Evolutionary conservation across 1,284 basidiomycete species (phyloP).

Genomic region (Cutaneotrichosporon dermatis): DNA sequence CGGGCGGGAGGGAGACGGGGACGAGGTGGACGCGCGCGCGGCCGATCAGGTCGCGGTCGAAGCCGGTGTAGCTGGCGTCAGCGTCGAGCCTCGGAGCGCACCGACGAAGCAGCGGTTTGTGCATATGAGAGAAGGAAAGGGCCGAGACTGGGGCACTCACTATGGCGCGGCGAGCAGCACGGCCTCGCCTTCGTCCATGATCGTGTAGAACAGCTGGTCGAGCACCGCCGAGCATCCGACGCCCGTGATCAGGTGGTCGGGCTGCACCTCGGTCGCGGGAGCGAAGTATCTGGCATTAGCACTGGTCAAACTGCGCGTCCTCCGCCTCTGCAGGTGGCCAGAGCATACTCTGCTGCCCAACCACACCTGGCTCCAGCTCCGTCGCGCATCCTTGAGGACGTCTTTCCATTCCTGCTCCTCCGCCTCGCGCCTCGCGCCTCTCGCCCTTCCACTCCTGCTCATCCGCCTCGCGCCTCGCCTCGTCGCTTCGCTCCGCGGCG

Average conservation of each 20-base stretch:
- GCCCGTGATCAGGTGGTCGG: constrained; percentile 43
- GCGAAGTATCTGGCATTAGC: constrained; percentile 36
- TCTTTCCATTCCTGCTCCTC: too few species aligned
- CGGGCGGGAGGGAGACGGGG: constrained; percentile 38
- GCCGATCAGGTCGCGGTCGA: constrained; percentile 43
- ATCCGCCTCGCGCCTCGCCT: too few species aligned
- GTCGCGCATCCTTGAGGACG: too few species aligned
- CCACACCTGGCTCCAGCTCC: too few species aligned
- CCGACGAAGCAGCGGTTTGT: too few species aligned
- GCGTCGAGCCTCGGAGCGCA: not conserved
- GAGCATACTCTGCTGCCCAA: too few species aligned
- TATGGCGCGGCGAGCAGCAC: constrained; percentile 46
- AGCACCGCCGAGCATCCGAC: constrained; percentile 46
- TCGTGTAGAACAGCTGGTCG: constrained; percentile 48
- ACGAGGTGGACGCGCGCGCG: constrained; percentile 34
- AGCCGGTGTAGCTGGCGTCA: constrained; percentile 42
- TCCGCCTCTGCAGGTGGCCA: too few species aligned
- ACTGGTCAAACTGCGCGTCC: too few species aligned
- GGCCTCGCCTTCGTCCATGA: constrained; percentile 49
- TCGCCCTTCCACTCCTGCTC: too few species aligned
- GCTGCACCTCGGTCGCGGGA: constrained; percentile 31
- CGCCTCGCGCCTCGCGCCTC: too few species aligned
- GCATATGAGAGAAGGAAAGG: too few species aligned
- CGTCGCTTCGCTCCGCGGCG: too few species aligned
- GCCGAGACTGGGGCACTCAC: constrained; percentile 16